These are phyloP conservation scores for Trichoderma sp. DNA, from an alignment of 2,329 filamentous ascomycete species.

Conservation along the genomic window DNA sequence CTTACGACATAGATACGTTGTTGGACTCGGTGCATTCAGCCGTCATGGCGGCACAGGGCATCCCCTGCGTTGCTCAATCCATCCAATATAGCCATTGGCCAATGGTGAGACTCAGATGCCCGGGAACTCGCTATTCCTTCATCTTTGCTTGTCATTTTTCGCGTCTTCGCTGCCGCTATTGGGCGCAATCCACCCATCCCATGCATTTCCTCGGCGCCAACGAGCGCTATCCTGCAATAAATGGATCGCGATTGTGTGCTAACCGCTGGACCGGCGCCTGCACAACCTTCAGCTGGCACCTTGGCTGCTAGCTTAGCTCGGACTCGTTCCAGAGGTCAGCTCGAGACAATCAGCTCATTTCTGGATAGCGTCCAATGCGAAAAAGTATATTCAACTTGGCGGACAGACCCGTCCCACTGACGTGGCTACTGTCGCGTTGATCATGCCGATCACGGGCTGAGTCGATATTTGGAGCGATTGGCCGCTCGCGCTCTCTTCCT, in stretches of 20 bases:
- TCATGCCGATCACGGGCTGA: slow-evolving; percentile 9
- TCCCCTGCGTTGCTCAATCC: neutral
- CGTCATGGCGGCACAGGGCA: neutral
- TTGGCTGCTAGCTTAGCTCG: neutral
- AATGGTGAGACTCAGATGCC: neutral
- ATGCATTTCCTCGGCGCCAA: slow-evolving; percentile 20
- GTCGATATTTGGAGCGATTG: neutral
- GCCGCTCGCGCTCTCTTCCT: neutral
- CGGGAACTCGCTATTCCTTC: neutral
- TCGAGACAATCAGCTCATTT: slow-evolving; percentile 24
- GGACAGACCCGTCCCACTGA: neutral
- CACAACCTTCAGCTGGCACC: slow-evolving; percentile 9
- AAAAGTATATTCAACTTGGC: neutral
- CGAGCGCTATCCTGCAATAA: slow-evolving; percentile 22
- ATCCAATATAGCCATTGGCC: slow-evolving; percentile 2
- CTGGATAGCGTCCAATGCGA: slow-evolving; percentile 2
- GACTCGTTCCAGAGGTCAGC: neutral
- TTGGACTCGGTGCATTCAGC: neutral
- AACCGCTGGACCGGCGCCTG: slow-evolving; percentile 21
- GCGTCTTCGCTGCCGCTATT: neutral
- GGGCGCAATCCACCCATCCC: neutral
- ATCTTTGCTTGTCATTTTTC: neutral
- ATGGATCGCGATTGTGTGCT: slow-evolving; percentile 21
- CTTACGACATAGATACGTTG: neutral
- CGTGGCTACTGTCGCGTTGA: slow-evolving; percentile 13